Evolutionary conservation across 2,329 filamentous ascomycete species (phyloP).

Genomic region (Alternaria dauci): DNA sequence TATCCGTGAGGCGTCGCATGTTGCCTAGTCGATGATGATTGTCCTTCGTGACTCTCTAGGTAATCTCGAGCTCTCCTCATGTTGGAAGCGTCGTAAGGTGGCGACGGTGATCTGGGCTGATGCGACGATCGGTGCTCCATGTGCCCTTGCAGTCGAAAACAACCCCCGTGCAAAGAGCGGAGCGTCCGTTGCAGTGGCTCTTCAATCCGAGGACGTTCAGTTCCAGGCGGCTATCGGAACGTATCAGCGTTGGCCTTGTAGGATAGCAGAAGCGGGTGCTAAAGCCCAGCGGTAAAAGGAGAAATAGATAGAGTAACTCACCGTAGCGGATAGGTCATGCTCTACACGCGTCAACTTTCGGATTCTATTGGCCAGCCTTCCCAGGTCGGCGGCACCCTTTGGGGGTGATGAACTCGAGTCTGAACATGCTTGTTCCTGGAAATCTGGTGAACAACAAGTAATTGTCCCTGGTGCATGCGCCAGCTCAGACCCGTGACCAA

Average conservation of each 20-base stretch:
- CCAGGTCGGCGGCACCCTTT: conserved; percentile 35
- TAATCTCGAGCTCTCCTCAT: conserved; percentile 39
- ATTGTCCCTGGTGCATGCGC: conserved; percentile 30
- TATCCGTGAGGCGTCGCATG: conserved; percentile 24
- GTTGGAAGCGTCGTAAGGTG: conserved; percentile 20
- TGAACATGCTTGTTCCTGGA: conserved; percentile 35
- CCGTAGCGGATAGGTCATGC: conserved; percentile 27
- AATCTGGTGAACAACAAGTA: conserved; percentile 36
- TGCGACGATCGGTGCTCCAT: conserved; percentile 20
- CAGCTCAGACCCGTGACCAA: conserved; percentile 28
- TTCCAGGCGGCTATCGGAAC: conserved; percentile 23
- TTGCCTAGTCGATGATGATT: conserved; percentile 29
- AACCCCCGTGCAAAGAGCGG: conserved; percentile 36
- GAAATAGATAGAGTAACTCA: conserved; percentile 23
- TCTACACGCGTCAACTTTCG: conserved; percentile 30
- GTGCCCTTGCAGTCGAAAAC: conserved; percentile 27
- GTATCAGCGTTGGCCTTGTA: conserved; percentile 14
- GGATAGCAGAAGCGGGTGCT: neutral
- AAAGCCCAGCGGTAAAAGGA: neutral
- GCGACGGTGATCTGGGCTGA: conserved; percentile 21
- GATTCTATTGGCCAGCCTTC: conserved; percentile 28
- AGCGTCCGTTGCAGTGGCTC: conserved; percentile 36
- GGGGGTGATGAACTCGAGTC: conserved; percentile 34
- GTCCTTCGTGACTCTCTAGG: conserved; percentile 33
- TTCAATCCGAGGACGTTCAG: conserved; percentile 19